Evolutionary conservation across 495 filamentous ascomycete genomes (phyloP).

Genomic region (Daldinia grandis): DNA sequence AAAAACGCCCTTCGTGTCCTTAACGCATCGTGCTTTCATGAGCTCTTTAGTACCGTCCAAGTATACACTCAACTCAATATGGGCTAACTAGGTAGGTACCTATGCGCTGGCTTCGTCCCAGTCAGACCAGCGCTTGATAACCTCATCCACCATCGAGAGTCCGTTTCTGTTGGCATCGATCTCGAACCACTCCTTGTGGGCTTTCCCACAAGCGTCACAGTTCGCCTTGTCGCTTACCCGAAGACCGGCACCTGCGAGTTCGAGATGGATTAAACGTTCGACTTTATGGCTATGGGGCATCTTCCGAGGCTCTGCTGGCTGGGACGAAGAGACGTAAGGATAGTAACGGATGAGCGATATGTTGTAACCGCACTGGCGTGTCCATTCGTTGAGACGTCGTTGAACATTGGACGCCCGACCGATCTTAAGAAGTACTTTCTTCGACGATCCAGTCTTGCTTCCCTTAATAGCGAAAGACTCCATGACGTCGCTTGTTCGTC

Average conservation of each 20-base stretch:
- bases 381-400: conserved; percentile 90
- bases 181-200: conserved; percentile 97
- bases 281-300: conserved; percentile 89
- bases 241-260: conserved; percentile 75
- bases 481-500: conserved; percentile 73
- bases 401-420: conserved; percentile 92
- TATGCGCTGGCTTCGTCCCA: conserved; percentile 65
- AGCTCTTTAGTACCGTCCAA: background rate
- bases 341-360: conserved; percentile 90
- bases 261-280: conserved; percentile 89
- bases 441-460: conserved; percentile 37
- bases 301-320: conserved; percentile 61
- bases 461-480: conserved; percentile 58
- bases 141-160: conserved; percentile 79
- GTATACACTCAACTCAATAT: too few species aligned
- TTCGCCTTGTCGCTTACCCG: conserved; percentile 61
- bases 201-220: conserved; percentile 82
- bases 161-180: conserved; percentile 77
- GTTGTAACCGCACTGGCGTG: conserved; percentile 87
- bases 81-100: too few species aligned
- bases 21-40: conserved; percentile 24
- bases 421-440: conserved; percentile 85
- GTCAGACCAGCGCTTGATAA: conserved; percentile 83
- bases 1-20: background rate
- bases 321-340: conserved; percentile 73